Evolutionary conservation across 2,329 filamentous ascomycete genomes (phyloP).

Genomic region (Orbilia ellipsospora): DNA sequence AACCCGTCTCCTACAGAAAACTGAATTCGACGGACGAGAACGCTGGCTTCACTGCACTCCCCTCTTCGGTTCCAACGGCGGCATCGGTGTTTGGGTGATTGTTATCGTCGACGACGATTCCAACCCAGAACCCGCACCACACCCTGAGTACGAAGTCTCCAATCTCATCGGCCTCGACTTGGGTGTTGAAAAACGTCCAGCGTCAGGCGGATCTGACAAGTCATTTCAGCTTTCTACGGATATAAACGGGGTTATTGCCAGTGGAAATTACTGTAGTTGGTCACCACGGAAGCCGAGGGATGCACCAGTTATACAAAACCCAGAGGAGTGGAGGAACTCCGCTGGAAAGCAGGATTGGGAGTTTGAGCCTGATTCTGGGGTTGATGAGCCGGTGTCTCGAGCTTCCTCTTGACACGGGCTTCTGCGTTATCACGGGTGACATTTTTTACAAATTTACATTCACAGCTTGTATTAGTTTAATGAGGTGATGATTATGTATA

Average conservation of each 20-base stretch:
- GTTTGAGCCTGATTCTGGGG: constrained; percentile 27
- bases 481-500: not conserved
- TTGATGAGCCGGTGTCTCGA: not conserved
- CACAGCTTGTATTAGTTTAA: no score
- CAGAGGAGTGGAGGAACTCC: constrained; percentile 33
- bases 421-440: no score
- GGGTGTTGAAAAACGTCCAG: constrained; percentile 19
- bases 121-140: constrained; percentile 6
- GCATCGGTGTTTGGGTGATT: constrained; percentile 82
- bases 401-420: no score
- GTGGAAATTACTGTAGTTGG: constrained; percentile 19
- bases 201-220: constrained; percentile 10
- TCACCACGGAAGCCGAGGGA: constrained; percentile 22
- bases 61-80: constrained; percentile 73
- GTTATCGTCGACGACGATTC: constrained; percentile 71
- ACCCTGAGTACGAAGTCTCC: constrained; percentile 39
- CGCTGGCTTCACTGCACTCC: constrained; percentile 84
- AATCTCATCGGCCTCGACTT: constrained; percentile 24
- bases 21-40: constrained; percentile 66
- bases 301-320: constrained; percentile 43
- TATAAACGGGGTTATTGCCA: not conserved
- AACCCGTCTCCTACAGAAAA: constrained; percentile 60
- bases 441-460: no score
- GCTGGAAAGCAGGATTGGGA: constrained; percentile 27
- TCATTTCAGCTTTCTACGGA: constrained; percentile 33